Evolutionary conservation across 345 rosid species (phyloP), one percentile per base, ranked within the genome.

Genomic region (Acer saccharum): DNA sequence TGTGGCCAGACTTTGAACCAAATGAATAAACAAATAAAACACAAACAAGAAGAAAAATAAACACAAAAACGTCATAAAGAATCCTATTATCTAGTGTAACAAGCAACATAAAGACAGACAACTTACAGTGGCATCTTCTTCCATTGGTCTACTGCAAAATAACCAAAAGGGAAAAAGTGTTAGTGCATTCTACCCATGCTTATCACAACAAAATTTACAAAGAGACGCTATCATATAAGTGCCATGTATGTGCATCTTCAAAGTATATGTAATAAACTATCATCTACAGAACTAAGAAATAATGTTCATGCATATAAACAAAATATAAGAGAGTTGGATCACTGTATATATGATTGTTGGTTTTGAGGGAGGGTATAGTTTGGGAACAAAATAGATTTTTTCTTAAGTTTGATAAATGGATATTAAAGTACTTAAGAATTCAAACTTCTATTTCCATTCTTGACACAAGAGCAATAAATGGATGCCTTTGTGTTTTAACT

Each of bases 111-210:
- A 9, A 25, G 14, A 62, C 16, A 23, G 32, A 74, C 1, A 52
- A 72, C 88, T 83, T 80, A 86, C 87, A 18, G 60, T 11, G 20
- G 62, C 69, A 81, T 92, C 97, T 66, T 88, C 97, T 27, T 90
- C 97, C 97, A 89, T 90, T 17, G 92, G 83, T 76, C 84, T 73
- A 82, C 97, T 89, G 89, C 71, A 81, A 79, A 71, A 58, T 66
- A 64, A 29, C 2, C 6, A 46, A 46, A 50, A 29, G 50, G 29
- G 0, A 46, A 10, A 7, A 41, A 43, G 39, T 14, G 35, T 23
- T 21, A 43, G 68, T 32, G 44, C 4, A 27, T 32, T 29, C 20
- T 32, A 65, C 11, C 16, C 3, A 65, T 4, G n/a, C 68, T 29
- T 65, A 65, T 65, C 44, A 32, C 2, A 65, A 1, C 3, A 17